Percentiles rank a stretch among this genome's conserved stretches.
Evolutionary conservation across 768 basidiomycete species (phyloP).

Genomic region (Xanthoconium stramineum): DNA sequence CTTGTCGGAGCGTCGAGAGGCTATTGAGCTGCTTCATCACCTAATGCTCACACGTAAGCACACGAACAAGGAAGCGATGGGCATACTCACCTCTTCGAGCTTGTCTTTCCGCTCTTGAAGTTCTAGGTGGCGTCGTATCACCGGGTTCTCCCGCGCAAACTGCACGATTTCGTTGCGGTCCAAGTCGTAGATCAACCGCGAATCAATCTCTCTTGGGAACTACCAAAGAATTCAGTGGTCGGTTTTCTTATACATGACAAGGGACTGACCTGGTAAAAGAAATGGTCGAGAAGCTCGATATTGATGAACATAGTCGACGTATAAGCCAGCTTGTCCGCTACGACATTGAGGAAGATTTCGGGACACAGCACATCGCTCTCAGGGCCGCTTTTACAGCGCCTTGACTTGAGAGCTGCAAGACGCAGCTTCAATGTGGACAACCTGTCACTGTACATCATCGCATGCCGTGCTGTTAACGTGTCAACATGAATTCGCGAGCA

Average conservation of each 20-base stretch:
- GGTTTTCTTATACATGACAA: neutral
- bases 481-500: constrained; percentile 5
- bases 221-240: constrained; percentile 29
- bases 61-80: neutral
- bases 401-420: constrained; percentile 80
- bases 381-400: constrained; percentile 84
- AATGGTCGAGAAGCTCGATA: constrained; percentile 95
- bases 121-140: constrained; percentile 83
- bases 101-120: constrained; percentile 97
- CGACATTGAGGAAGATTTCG: constrained; percentile 94
- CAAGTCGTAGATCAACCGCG: constrained; percentile 88
- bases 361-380: constrained; percentile 90
- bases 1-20: constrained; percentile 82
- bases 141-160: constrained; percentile 95
- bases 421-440: constrained; percentile 82
- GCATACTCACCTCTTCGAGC: constrained; percentile 74
- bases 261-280: constrained; percentile 87
- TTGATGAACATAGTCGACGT: constrained; percentile 99
- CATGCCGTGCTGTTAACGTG: constrained; percentile 71
- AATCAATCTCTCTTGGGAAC: constrained; percentile 98
- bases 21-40: constrained; percentile 96
- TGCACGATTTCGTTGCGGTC: constrained; percentile 84
- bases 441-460: constrained; percentile 83
- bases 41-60: constrained; percentile 35
- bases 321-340: constrained; percentile 94